These are phyloP conservation scores for Euptelea pleiosperma DNA, from an alignment of 164 flowering plant genomes.

Conservation along the genomic window DNA sequence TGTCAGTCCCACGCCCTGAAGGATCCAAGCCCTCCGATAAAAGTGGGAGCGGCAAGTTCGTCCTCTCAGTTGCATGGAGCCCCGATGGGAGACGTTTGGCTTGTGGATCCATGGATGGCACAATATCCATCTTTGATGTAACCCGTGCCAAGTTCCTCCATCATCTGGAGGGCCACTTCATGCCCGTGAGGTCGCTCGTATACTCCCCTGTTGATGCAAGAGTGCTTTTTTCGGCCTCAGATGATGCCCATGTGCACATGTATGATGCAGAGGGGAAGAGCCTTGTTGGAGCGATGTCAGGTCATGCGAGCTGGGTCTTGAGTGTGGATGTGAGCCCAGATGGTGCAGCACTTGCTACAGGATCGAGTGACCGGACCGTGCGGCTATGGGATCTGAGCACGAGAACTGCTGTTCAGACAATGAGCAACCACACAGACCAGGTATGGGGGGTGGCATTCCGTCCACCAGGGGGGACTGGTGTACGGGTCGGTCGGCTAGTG, in stretches of 20 bases:
- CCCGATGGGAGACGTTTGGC: constrained; percentile 82
- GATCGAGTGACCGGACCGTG: constrained; percentile 89
- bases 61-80: constrained; percentile 97
- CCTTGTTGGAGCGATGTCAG: constrained; percentile 77
- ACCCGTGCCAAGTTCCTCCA: constrained; percentile 78
- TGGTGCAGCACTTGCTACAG: constrained; percentile 86
- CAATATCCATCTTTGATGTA: constrained; percentile 81
- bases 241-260: constrained; percentile 81
- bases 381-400: constrained; percentile 87
- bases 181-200: constrained; percentile 92
- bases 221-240: constrained; percentile 79
- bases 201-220: constrained; percentile 74
- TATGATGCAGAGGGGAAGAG: constrained; percentile 87
- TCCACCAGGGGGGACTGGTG: constrained; percentile 60
- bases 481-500: constrained; percentile 73
- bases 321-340: constrained; percentile 93
- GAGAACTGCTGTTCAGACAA: constrained; percentile 89
- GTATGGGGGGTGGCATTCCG: constrained; percentile 96
- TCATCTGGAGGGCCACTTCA: constrained; percentile 90
- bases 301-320: constrained; percentile 92
- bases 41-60: constrained; percentile 78
- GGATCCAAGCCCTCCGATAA: constrained; percentile 70
- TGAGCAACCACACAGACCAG: constrained; percentile 84
- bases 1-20: constrained; percentile 82
- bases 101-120: constrained; percentile 97